Evolutionary conservation across 169 alveolate species (phyloP), one percentile per base, ranked within the genome.

Genomic region (Cryptosporidium meleagridis): DNA sequence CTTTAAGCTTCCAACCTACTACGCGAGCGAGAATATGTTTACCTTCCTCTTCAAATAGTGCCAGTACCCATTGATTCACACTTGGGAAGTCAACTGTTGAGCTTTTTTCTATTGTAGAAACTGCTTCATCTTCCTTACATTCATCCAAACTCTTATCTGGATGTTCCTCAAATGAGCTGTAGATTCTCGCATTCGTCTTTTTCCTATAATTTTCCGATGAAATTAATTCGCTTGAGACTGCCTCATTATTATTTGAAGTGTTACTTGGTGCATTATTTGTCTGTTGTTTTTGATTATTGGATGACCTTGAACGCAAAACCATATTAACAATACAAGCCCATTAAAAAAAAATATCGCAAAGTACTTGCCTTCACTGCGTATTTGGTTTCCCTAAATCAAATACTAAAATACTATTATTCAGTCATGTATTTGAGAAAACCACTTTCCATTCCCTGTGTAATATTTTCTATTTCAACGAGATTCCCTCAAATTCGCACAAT

Each of bases 31-130:
- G 75, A 51, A n/a, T 80, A 12, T 61, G 9, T 67, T 41, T 80
- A 14, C 55, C 67, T 5, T 35, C 62, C 23, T 80, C 89, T 7
- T 80, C 67, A 80, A 80, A 80, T 10, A 62, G 53, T 44, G 89
- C 89, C 35, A 80, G 70, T 10, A 80, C 75, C 89, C 89, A 80
- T 51, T 80, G 89, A 35, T 80, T 80, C 2, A 80, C 89, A 39
- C 26, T 39, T 1, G 89, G 89, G 48, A 80, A 80, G 37, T 55
- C 67, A 8, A 8, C 18, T 2, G 67, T 4, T 16, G 35, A 18
- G 23, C 14, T 8, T 1, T 8, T 26, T 33, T 67, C 73, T 67
- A 67, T 31, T 21, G 45, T 29, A 67, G 45, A 21, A 8, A 8
- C 51, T 16, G 18, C 21, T 23, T 44, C 59, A 45, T 70, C 65